Conservation (phyloP, 1,284 basidiomycete genomes). For the Volvariella volvacea region DNA sequence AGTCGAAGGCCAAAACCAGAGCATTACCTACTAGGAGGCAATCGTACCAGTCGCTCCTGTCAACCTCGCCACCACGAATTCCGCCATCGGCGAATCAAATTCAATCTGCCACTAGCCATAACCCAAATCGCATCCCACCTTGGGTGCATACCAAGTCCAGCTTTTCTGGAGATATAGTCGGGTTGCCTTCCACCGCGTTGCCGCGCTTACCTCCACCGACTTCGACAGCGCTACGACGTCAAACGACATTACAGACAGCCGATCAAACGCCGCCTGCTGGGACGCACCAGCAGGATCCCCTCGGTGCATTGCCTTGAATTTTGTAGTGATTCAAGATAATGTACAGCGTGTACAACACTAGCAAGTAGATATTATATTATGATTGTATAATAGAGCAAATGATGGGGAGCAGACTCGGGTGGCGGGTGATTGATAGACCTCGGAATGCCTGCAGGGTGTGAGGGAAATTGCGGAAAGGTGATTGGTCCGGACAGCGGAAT, state of each 20-base stretch:
- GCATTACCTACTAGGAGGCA: constrained; percentile 10
- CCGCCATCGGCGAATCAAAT: not conserved
- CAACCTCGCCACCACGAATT: constrained; percentile 13
- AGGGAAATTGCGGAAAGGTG: not conserved
- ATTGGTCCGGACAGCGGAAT: constrained; percentile 22
- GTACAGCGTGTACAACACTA: constrained; percentile 7
- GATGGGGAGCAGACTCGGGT: too few relatives aligned
- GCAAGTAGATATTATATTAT: too few relatives aligned
- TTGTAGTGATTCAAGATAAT: constrained; percentile 8
- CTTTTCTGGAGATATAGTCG: constrained; percentile 31
- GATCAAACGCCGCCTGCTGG: constrained; percentile 25
- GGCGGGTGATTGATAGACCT: not conserved
- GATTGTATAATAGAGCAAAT: too few relatives aligned
- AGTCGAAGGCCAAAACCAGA: not conserved
- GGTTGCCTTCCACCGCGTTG: constrained; percentile 27
- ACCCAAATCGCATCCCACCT: constrained; percentile 24
- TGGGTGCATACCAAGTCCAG: constrained; percentile 50
- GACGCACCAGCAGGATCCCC: constrained; percentile 47
- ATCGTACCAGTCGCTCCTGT: constrained; percentile 10
- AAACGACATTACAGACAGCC: constrained; percentile 18
- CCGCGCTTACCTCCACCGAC: constrained; percentile 40
- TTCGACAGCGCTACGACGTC: constrained; percentile 28
- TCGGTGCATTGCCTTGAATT: constrained; percentile 47
- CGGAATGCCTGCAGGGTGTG: too few relatives aligned
- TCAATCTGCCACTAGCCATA: constrained; percentile 2